A percentile compares a stretch with the other conserved stretches of the same genome.
Conservation (phyloP, 129 eudicot species). For the Deinandra increscens region DNA sequence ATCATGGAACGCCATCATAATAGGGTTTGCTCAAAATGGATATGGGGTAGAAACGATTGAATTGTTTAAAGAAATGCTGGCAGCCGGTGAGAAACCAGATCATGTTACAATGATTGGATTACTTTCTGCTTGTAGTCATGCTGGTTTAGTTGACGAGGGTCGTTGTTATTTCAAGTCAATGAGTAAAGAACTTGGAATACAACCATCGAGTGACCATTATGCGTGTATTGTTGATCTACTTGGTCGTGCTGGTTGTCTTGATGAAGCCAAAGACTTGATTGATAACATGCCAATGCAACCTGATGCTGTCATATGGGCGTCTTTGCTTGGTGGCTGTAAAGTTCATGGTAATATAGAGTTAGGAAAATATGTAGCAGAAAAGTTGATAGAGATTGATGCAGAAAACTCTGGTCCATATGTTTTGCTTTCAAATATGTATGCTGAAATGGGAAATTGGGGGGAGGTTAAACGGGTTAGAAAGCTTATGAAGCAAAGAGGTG, state of each 20-base stretch:
- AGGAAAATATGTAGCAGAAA: conserved; percentile 40
- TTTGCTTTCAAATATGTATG: conserved; percentile 42
- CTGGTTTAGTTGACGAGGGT: conserved; percentile 36
- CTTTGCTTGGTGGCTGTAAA: conserved; percentile 48
- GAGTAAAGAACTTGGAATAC: conserved; percentile 30
- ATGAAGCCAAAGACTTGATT: conserved; percentile 38
- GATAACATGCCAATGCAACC: conserved; percentile 39
- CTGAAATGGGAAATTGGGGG: conserved; percentile 39
- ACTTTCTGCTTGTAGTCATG: conserved; percentile 48
- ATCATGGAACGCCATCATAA: conserved; percentile 44
- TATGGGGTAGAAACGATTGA: conserved; percentile 31
- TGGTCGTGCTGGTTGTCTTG: conserved; percentile 45
- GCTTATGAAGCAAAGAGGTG: conserved; percentile 33
- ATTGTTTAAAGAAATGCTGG: conserved; percentile 35
- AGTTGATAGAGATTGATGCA: conserved; percentile 37
- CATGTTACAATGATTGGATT: conserved; percentile 45
- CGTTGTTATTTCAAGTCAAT: conserved; percentile 30
- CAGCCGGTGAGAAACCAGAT: conserved; percentile 39
- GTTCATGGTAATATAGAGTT: conserved; percentile 39
- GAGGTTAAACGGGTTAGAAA: conserved; percentile 35
- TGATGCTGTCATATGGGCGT: conserved; percentile 42
- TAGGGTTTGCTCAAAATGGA: conserved; percentile 37
- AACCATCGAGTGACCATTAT: conserved; percentile 41
- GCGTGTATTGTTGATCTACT: conserved; percentile 41
- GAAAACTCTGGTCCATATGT: conserved; percentile 38